phyloP scores from a whole-genome alignment of 1,284 basidiomycete genomes.

The Ganoderma lingzhi region DNA sequence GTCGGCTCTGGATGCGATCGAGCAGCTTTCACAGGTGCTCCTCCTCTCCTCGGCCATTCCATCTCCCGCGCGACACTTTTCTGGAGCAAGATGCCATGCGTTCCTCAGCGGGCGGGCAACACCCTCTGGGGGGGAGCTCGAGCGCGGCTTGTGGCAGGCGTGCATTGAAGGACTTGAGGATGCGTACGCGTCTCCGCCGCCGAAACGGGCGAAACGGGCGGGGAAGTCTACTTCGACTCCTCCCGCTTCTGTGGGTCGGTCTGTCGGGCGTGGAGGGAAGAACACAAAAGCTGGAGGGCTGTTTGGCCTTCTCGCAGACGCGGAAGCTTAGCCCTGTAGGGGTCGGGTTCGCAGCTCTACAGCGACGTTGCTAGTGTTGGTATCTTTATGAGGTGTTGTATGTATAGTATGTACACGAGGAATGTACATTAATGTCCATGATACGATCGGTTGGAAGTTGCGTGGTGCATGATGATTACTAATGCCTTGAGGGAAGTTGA shows the following conservation, averaged over 20 bases:
- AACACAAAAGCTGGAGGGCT: constrained; percentile 10
- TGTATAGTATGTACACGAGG: neutral
- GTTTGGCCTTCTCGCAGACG: constrained; percentile 26
- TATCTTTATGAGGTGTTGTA: constrained; percentile 4
- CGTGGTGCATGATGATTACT: too few species aligned
- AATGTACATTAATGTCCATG: neutral
- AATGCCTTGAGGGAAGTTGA: too few species aligned
- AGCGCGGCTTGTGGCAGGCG: constrained; percentile 54
- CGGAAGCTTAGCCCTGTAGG: constrained; percentile 13
- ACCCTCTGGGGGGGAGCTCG: constrained; percentile 34
- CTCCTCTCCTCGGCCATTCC: constrained; percentile 58
- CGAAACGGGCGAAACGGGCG: constrained; percentile 49
- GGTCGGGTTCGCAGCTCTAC: neutral
- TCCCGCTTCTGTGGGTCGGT: neutral
- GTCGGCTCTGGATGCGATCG: constrained; percentile 64
- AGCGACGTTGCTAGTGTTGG: neutral
- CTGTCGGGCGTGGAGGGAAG: constrained; percentile 1
- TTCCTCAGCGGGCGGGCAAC: constrained; percentile 47
- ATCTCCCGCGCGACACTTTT: constrained; percentile 56
- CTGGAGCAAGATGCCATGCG: constrained; percentile 65
- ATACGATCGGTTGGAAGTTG: too few species aligned
- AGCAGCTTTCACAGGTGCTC: constrained; percentile 66
- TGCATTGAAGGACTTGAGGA: constrained; percentile 57
- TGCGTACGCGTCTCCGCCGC: constrained; percentile 51
- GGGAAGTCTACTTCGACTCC: constrained; percentile 5